phyloP scores from a whole-genome alignment of 805 yeast species.

The Sungouiozyma ichnusensis region DNA sequence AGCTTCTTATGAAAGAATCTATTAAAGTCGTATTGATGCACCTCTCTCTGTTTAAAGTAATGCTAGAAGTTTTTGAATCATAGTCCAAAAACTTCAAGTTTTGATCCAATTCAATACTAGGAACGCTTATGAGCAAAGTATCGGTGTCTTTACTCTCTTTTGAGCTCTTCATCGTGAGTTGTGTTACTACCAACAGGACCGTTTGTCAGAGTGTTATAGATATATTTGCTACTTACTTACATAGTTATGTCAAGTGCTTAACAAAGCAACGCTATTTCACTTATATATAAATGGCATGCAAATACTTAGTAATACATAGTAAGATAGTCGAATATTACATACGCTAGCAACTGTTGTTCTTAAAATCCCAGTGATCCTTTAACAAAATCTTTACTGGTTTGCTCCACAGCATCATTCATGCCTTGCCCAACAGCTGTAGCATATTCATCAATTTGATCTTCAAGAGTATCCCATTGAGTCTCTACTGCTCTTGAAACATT shows the following conservation, averaged over 20 bases:
- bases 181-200: too few species aligned
- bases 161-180: neutral
- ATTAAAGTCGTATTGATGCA: slow-evolving; percentile 24
- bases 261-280: neutral
- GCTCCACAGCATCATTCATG: slow-evolving; percentile 42
- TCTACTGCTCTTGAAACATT: slow-evolving; percentile 37
- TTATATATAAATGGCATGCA: neutral
- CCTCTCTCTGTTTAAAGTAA: slow-evolving; percentile 20
- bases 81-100: slow-evolving; percentile 11
- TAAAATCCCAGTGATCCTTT: slow-evolving; percentile 45
- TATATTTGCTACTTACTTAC: neutral
- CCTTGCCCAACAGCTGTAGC: slow-evolving; percentile 45
- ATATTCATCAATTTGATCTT: slow-evolving; percentile 46
- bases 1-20: slow-evolving; percentile 21
- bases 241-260: neutral
- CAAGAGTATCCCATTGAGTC: slow-evolving; percentile 42
- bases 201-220: too few species aligned
- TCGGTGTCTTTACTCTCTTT: neutral
- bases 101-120: slow-evolving; percentile 1
- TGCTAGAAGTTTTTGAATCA: slow-evolving; percentile 8
- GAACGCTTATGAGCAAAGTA: neutral
- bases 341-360: neutral
- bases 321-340: neutral
- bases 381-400: slow-evolving; percentile 40
- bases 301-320: neutral